Evolutionary conservation across 805 yeast genomes (phyloP).

Genomic region (Spathaspora sp.): DNA sequence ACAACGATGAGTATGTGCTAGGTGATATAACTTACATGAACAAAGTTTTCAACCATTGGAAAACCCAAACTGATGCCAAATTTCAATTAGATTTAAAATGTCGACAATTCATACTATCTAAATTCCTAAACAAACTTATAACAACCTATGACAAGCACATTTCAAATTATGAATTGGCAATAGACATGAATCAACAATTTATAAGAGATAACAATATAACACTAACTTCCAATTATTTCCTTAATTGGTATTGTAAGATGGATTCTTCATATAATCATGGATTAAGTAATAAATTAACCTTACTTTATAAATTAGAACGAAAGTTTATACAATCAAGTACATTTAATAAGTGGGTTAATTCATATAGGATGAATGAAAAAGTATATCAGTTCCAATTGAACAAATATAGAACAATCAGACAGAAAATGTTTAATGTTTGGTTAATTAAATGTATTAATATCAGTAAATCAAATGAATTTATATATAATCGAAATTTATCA

Average conservation of each 20-base stretch:
- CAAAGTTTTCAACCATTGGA: not conserved
- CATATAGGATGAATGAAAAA: not conserved
- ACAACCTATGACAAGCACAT: not conserved
- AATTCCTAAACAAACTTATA: not conserved
- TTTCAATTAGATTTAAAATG: not conserved
- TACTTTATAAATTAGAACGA: slow-evolving; percentile 10
- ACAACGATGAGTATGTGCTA: not conserved
- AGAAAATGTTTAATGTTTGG: slow-evolving; percentile 7
- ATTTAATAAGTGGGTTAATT: slow-evolving; percentile 15
- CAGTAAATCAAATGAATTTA: slow-evolving; percentile 6
- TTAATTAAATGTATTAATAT: slow-evolving; percentile 3
- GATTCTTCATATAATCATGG: not conserved
- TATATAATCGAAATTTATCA: slow-evolving; percentile 1
- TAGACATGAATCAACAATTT: not conserved
- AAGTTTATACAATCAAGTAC: slow-evolving; percentile 9
- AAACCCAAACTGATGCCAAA: not conserved
- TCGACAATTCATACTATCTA: not conserved
- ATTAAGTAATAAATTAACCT: slow-evolving; percentile 9
- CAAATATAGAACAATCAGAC: slow-evolving; percentile 7
- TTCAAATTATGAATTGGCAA: not conserved
- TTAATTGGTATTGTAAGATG: slow-evolving; percentile 9
- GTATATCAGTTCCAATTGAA: slow-evolving; percentile 2
- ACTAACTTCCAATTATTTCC: not conserved
- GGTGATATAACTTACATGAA: not conserved
- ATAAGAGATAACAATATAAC: not conserved